Conservation (phyloP, 1,284 basidiomycete genomes). For the Austropuccinia psidii region DNA sequence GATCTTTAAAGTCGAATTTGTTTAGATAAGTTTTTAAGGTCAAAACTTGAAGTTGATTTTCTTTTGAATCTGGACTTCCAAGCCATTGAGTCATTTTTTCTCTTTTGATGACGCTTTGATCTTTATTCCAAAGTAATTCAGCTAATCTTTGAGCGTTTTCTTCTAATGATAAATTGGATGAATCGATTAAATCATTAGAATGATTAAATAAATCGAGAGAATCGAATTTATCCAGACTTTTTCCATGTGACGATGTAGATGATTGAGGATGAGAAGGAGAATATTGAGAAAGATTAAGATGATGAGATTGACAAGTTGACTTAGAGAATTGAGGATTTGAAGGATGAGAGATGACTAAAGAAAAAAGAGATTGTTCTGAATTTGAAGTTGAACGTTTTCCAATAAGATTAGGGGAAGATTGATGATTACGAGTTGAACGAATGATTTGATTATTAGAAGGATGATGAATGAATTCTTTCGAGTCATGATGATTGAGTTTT, state of each 20-base stretch:
- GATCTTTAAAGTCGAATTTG: constrained; percentile 74
- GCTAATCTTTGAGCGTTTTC: constrained; percentile 66
- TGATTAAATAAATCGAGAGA: not conserved
- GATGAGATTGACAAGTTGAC: not conserved
- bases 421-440: constrained; percentile 16
- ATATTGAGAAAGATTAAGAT: not conserved
- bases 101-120: constrained; percentile 68
- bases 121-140: constrained; percentile 72
- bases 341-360: constrained; percentile 10
- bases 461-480: not conserved
- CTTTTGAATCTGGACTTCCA: constrained; percentile 54
- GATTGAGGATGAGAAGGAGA: not conserved
- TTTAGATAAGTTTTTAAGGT: constrained; percentile 74
- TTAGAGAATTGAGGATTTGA: not conserved
- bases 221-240: not conserved
- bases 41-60: constrained; percentile 62
- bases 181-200: not conserved
- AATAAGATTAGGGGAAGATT: constrained; percentile 23
- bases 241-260: not conserved
- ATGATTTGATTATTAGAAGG: not conserved
- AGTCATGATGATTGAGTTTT: not conserved
- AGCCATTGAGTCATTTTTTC: constrained; percentile 96
- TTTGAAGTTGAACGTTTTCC: not conserved
- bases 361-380: constrained; percentile 2
- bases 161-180: constrained; percentile 48